These are phyloP conservation scores for Cryphonectria nitschkei DNA, from an alignment of 2,329 filamentous ascomycete species.

Conservation along the genomic window DNA sequence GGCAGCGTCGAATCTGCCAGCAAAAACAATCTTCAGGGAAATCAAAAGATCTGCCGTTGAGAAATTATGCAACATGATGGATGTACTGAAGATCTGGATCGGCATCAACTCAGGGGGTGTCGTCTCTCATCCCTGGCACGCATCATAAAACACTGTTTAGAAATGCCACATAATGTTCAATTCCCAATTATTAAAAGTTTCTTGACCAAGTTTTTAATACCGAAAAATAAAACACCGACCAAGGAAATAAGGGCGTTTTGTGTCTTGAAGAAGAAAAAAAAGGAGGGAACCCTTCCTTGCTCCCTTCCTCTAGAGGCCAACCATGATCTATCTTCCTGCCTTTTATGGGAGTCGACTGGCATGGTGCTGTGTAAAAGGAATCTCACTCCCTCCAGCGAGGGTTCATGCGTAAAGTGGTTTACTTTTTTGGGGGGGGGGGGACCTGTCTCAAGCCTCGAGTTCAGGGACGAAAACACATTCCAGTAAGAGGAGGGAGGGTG, in stretches of 20 bases:
- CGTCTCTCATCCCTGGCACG: slow-evolving; percentile 17
- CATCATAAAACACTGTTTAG: not conserved
- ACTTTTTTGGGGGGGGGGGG: no score
- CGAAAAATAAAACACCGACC: not conserved
- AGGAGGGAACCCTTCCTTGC: no score
- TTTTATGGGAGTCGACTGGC: not conserved
- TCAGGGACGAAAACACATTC: not conserved
- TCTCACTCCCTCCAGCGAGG: not conserved
- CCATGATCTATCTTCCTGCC: not conserved
- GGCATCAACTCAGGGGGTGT: not conserved
- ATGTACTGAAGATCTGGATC: slow-evolving; percentile 22
- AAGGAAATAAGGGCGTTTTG: not conserved
- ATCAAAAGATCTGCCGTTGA: not conserved
- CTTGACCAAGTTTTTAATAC: not conserved
- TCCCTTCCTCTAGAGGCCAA: no score
- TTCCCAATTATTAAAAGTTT: not conserved
- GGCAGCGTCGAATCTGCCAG: not conserved
- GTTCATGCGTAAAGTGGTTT: not conserved
- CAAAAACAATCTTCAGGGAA: not conserved
- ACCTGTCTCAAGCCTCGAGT: not conserved
- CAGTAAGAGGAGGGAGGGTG: not conserved
- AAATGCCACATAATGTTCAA: not conserved
- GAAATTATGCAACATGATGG: not conserved
- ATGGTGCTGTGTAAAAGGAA: not conserved
- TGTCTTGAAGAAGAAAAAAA: no score